phyloP scores from a whole-genome alignment of 2,329 filamentous ascomycete species.

The Diaporthe ampelina region DNA sequence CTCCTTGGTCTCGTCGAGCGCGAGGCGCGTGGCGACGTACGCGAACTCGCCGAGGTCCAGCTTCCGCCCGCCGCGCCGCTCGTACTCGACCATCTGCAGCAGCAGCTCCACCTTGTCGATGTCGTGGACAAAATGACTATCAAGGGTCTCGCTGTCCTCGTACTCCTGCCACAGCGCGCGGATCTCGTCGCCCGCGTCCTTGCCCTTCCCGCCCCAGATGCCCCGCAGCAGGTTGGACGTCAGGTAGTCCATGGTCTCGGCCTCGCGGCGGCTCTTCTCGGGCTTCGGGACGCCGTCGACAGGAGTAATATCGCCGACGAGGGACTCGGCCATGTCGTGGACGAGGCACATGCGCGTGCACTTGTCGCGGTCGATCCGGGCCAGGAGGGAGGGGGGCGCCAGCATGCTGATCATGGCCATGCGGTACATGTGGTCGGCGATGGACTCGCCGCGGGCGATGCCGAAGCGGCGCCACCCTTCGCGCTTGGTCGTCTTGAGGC shows the following conservation, averaged over 20 bases:
- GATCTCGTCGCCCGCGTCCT: conserved; percentile 71
- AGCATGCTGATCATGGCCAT: conserved; percentile 98
- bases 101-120: conserved; percentile 97
- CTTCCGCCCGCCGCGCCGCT: conserved; percentile 75
- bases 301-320: conserved; percentile 97
- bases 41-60: conserved; percentile 90
- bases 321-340: conserved; percentile 96
- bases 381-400: conserved; percentile 80
- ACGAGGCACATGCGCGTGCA: conserved; percentile 97
- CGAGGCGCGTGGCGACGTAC: conserved; percentile 80
- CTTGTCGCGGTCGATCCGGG: conserved; percentile 80
- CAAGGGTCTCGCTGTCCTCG: conserved; percentile 86
- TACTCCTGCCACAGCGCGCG: conserved; percentile 93
- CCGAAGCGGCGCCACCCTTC: conserved; percentile 95
- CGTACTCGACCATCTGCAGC: conserved; percentile 97
- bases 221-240: conserved; percentile 79
- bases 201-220: conserved; percentile 74
- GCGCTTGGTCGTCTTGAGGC: conserved; percentile 94
- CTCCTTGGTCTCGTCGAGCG: conserved; percentile 80
- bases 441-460: conserved; percentile 85
- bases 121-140: conserved; percentile 93
- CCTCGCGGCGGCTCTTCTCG: conserved; percentile 91
- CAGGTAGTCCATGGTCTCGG: conserved; percentile 92
- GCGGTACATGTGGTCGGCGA: conserved; percentile 99
- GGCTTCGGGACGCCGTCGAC: conserved; percentile 86